Evolutionary conservation across 2,329 filamentous ascomycete genomes (phyloP).

Genomic region (Blastomyces percursus): DNA sequence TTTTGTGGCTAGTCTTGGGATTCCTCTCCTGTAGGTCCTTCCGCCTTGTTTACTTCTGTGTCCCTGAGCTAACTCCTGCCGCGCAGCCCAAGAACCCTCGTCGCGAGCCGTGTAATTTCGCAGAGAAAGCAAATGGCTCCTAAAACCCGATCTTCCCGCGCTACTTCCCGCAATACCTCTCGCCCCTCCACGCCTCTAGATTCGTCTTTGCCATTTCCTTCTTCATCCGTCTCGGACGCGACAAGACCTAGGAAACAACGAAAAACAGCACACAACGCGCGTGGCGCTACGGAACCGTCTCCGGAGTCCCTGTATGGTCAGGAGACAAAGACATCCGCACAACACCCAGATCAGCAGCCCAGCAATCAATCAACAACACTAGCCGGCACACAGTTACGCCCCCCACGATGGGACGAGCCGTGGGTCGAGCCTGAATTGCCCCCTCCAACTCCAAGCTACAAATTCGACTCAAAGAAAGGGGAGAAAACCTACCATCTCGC

Average conservation of each 20-base stretch:
- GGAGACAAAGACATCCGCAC: conserved; percentile 7
- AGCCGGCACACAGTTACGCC: neutral
- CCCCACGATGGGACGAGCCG: neutral
- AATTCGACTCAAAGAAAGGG: neutral
- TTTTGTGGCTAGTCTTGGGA: conserved; percentile 20
- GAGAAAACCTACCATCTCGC: neutral
- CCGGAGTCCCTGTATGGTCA: conserved; percentile 7
- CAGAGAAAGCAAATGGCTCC: conserved; percentile 21
- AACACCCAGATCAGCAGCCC: neutral
- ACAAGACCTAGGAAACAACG: conserved; percentile 22
- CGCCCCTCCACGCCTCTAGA: conserved; percentile 24
- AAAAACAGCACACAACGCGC: conserved; percentile 19
- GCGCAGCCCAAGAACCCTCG: conserved; percentile 7
- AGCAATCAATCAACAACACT: neutral
- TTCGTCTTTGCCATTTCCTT: conserved; percentile 15
- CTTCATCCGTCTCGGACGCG: conserved; percentile 21
- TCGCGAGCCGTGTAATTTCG: conserved; percentile 5
- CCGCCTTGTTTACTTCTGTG: conserved; percentile 3
- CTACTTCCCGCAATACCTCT: conserved; percentile 21
- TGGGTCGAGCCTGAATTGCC: conserved; percentile 2
- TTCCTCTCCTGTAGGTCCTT: conserved; percentile 19
- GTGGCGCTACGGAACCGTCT: conserved; percentile 18
- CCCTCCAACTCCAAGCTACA: conserved; percentile 2
- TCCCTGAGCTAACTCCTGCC: conserved; percentile 19
- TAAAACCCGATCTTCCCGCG: conserved; percentile 26